Conservation (phyloP, 106 monocot species). For the Posidonia australis region DNA sequence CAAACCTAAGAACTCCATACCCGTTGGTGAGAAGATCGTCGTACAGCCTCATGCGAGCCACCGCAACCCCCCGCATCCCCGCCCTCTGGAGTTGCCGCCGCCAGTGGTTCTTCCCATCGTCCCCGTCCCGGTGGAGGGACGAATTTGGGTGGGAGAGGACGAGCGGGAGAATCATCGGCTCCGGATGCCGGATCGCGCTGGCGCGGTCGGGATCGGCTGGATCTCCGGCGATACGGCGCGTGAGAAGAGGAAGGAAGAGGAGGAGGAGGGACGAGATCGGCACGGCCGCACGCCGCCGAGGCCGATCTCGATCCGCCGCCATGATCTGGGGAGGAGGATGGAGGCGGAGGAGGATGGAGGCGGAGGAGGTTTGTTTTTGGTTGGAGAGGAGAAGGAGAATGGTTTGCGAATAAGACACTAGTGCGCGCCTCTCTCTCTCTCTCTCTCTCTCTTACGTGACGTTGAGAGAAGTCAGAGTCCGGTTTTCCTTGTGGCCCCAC, state of each 20-base stretch:
- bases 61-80: conserved; percentile 5
- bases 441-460: no score
- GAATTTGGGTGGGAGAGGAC: conserved; percentile 30
- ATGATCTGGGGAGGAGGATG: background rate
- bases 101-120: conserved; percentile 10
- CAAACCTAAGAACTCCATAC: conserved; percentile 5
- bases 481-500: no score
- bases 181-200: background rate
- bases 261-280: background rate
- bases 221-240: conserved; percentile 1
- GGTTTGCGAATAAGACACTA: no score
- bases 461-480: no score
- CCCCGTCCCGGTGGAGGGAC: conserved; percentile 7
- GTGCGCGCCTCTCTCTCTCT: no score
- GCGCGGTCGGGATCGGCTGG: conserved; percentile 1
- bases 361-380: no score
- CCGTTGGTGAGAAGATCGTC: conserved; percentile 85
- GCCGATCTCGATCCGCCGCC: background rate
- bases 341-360: no score
- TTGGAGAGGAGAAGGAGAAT: no score
- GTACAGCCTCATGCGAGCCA: conserved; percentile 54
- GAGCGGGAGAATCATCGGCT: conserved; percentile 55
- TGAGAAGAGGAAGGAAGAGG: background rate
- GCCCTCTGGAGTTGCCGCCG: conserved; percentile 26
- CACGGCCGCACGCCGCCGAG: background rate